Conservation (phyloP, 2,329 filamentous ascomycete genomes). For the Diplodia mutila region DNA sequence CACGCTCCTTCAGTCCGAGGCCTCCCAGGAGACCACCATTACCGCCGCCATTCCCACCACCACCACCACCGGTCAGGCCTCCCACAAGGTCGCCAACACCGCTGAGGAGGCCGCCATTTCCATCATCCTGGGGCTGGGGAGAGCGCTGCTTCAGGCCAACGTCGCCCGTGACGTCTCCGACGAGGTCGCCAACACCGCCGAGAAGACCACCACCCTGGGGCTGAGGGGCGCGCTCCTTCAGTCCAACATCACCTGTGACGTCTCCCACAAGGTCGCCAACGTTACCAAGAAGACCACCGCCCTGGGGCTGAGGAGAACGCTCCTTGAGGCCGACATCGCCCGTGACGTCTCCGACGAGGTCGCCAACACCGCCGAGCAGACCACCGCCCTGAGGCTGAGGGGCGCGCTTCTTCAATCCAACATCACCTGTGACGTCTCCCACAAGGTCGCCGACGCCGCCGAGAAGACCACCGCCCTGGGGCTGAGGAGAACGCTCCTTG, state of each 20-base stretch:
- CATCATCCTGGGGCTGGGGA: not conserved
- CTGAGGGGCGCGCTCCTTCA: no score
- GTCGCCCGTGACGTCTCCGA: not conserved
- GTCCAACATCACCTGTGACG: not conserved
- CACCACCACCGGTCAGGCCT: not conserved
- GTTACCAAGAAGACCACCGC: no score
- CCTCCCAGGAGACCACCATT: not conserved
- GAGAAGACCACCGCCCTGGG: not conserved
- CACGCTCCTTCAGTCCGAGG: constrained; percentile 13
- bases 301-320: not conserved
- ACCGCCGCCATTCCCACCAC: not conserved
- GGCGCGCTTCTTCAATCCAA: constrained; percentile 12
- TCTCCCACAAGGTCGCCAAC: not conserved
- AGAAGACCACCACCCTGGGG: not conserved
- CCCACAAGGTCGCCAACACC: not conserved
- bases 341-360: not conserved
- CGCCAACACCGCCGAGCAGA: not conserved
- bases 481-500: not conserved
- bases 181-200: not conserved
- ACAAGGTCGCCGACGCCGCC: not conserved
- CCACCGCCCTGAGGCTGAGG: not conserved
- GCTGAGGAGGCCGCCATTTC: not conserved
- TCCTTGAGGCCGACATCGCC: not conserved
- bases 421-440: not conserved
- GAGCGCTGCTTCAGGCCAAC: not conserved